Evolutionary conservation across 2,329 filamentous ascomycete genomes (phyloP).

Genomic region (Curvularia spicifera): DNA sequence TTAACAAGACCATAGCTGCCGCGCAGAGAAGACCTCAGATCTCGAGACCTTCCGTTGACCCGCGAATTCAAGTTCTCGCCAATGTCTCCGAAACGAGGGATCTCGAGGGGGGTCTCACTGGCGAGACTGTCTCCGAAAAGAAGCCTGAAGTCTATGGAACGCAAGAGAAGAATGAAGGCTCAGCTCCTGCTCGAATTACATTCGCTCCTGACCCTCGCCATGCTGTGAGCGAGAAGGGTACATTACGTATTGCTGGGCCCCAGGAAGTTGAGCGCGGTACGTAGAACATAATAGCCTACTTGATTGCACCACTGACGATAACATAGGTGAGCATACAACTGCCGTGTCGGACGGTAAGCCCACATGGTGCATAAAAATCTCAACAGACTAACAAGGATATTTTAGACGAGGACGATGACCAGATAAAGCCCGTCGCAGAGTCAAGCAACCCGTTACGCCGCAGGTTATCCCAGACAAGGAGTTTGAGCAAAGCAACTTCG

Average conservation of each 20-base stretch:
- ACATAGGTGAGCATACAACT: not conserved
- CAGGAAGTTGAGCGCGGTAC: not conserved
- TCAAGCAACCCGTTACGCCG: constrained; percentile 11
- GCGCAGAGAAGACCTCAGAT: constrained; percentile 58
- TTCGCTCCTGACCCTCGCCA: constrained; percentile 15
- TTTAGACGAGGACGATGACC: constrained; percentile 17
- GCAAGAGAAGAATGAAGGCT: not conserved
- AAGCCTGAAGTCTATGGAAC: not conserved
- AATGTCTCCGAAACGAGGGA: constrained; percentile 4
- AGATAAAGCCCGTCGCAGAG: constrained; percentile 13
- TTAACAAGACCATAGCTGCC: constrained; percentile 53
- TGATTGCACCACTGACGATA: not conserved
- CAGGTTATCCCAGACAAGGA: constrained; percentile 15
- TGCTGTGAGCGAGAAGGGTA: not conserved
- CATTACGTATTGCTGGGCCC: constrained; percentile 14
- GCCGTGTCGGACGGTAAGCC: constrained; percentile 7
- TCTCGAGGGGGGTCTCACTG: constrained; percentile 13
- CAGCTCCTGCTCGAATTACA: constrained; percentile 4
- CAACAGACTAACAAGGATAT: not conserved
- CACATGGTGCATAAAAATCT: too few relatives aligned
- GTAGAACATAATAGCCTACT: too few relatives aligned
- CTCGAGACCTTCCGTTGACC: not conserved
- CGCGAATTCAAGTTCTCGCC: constrained; percentile 1
- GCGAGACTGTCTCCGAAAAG: constrained; percentile 12
- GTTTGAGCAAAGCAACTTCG: constrained; percentile 44